Conservation (phyloP, 176 grass and related monocot species). For the Chrysopogon serrulatus region DNA sequence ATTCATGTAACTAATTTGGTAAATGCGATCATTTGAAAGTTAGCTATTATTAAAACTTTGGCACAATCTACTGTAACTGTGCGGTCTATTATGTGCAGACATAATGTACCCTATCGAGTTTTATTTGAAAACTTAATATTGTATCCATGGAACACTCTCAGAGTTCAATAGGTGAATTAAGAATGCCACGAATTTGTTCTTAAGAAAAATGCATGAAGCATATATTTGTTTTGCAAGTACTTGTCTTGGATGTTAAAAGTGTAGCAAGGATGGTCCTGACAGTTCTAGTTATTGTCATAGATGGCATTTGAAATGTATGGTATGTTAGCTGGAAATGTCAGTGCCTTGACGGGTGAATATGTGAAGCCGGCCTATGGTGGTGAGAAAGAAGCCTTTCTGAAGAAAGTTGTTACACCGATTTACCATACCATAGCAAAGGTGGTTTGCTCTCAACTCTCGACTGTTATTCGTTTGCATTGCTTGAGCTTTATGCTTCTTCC, state of each 20-base stretch:
- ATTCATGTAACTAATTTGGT: background rate
- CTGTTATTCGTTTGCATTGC: background rate
- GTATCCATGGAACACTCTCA: background rate
- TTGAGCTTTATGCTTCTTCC: constrained; percentile 32
- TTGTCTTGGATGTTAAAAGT: background rate
- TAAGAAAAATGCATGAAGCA: background rate
- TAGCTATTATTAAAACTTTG: background rate
- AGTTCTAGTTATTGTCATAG: constrained; percentile 38
- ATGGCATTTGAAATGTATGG: constrained; percentile 98
- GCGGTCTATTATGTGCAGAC: background rate
- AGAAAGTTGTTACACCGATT: constrained; percentile 88
- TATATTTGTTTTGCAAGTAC: background rate
- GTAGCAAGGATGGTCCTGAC: constrained; percentile 11
- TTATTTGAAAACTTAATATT: background rate
- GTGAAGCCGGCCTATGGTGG: constrained; percentile 91
- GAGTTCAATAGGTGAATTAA: background rate
- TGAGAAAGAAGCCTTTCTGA: constrained; percentile 92
- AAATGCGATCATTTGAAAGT: background rate
- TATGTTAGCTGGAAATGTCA: constrained; percentile 87
- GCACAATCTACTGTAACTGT: background rate
- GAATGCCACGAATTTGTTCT: background rate
- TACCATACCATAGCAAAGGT: constrained; percentile 74
- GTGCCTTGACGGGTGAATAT: constrained; percentile 80
- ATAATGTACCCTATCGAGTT: constrained; percentile 2
- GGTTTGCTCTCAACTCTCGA: constrained; percentile 8